A percentile compares a stretch with the other conserved stretches of the same genome.
phyloP scores from a whole-genome alignment of 1,284 basidiomycete genomes.

The Sanghuangporus weigelae region DNA sequence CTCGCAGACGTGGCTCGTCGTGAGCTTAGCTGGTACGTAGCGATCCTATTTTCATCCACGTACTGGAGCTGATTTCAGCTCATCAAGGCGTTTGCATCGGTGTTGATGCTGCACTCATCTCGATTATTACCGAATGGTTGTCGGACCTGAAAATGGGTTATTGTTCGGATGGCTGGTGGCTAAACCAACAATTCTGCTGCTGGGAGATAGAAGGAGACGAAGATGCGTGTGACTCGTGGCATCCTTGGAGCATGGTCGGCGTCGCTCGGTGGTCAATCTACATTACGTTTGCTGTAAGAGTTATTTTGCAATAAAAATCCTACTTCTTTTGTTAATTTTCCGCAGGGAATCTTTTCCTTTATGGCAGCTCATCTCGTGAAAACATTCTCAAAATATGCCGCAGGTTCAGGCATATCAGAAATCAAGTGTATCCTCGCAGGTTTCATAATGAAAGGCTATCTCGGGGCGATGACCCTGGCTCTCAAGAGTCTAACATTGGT shows the following conservation, averaged over 20 bases:
- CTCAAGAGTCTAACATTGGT: conserved; percentile 92
- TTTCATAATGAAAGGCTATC: conserved; percentile 94
- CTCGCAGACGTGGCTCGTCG: conserved; percentile 68
- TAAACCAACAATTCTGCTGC: conserved; percentile 97
- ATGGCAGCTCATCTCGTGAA: conserved; percentile 86
- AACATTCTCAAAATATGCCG: conserved; percentile 89
- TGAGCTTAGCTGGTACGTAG: conserved; percentile 77
- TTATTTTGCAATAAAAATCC: conserved; percentile 6
- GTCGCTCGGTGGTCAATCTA: conserved; percentile 82
- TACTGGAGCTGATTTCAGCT: conserved; percentile 3
- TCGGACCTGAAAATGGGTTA: conserved; percentile 98
- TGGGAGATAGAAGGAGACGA: conserved; percentile 88
- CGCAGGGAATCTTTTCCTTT: conserved; percentile 73
- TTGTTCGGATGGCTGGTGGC: conserved; percentile 97
- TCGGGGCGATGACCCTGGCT: conserved; percentile 84
- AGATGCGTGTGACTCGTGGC: conserved; percentile 88
- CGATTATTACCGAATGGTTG: conserved; percentile 96
- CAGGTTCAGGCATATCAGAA: conserved; percentile 97
- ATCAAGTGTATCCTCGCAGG: conserved; percentile 98
- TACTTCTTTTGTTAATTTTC: neutral
- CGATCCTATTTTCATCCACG: neutral
- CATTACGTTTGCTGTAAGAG: conserved; percentile 78
- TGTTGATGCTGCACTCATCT: conserved; percentile 89
- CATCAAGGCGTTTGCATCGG: conserved; percentile 83
- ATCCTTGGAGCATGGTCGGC: conserved; percentile 80